Evolutionary conservation across 176 grass and related monocot species (phyloP).

Genomic region (Sorghum bicolor): Sorghum_bicolor_NCBIv3 NC_012872.2:57556501-57557000

Average conservation of each 20-base stretch:
- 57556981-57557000: not conserved
- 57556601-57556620: not conserved
- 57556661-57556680: constrained; percentile 77
- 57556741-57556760: constrained; percentile 95
- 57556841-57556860: not conserved
- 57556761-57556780: constrained; percentile 75
- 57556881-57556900: not conserved
- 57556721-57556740: constrained; percentile 81
- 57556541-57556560: constrained; percentile 92
- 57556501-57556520: constrained; percentile 35
- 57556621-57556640: constrained; percentile 8
- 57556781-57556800: constrained; percentile 9
- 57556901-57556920: not conserved
- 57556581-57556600: constrained; percentile 18
- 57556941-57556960: not conserved
- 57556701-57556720: constrained; percentile 73
- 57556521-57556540: constrained; percentile 97
- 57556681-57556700: constrained; percentile 89
- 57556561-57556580: constrained; percentile 77
- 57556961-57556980: not conserved
- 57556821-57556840: not conserved
- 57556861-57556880: not conserved
- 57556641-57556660: constrained; percentile 23
- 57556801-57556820: constrained; percentile 4
- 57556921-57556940: not conserved